Percentiles rank a stretch among this genome's conserved stretches.
These are phyloP conservation scores for Boletus albobrunnescens DNA, from an alignment of 1,284 basidiomycete species.

Conservation along the genomic window DNA sequence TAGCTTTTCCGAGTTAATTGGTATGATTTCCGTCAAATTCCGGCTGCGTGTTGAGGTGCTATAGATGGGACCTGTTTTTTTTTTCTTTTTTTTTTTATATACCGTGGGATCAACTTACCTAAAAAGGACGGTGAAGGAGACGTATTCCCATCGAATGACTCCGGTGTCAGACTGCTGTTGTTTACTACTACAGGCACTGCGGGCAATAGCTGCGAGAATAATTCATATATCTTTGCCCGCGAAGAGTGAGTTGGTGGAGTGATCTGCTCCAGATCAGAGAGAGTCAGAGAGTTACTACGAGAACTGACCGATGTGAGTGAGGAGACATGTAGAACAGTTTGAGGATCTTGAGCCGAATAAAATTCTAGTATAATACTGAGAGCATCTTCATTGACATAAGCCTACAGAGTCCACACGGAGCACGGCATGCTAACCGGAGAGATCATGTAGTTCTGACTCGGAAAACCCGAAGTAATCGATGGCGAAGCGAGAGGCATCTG, in stretches of 20 bases:
- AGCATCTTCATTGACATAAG: constrained; percentile 44
- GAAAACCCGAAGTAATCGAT: constrained; percentile 63
- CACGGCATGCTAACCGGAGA: constrained; percentile 50
- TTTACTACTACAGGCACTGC: constrained; percentile 28
- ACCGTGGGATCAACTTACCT: too few species aligned
- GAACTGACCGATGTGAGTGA: constrained; percentile 48
- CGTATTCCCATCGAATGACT: constrained; percentile 53
- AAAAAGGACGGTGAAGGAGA: constrained; percentile 38
- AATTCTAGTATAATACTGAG: constrained; percentile 68
- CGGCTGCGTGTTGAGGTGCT: background rate
- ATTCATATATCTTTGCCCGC: constrained; percentile 28
- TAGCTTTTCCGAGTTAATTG: background rate
- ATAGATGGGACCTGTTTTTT: background rate
- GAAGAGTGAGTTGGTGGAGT: constrained; percentile 25
- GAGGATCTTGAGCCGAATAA: constrained; percentile 58
- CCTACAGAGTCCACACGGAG: constrained; percentile 8
- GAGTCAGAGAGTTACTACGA: constrained; percentile 3
- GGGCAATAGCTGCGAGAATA: constrained; percentile 31
- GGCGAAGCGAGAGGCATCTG: constrained; percentile 62
- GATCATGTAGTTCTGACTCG: constrained; percentile 50
- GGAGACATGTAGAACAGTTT: constrained; percentile 46
- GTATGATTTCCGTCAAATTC: background rate
- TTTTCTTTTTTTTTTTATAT: too few species aligned
- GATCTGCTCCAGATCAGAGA: constrained; percentile 20
- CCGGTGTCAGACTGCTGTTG: constrained; percentile 50